Conservation (phyloP, 2,329 filamentous ascomycete genomes). For the Albifimbria verrucaria region DNA sequence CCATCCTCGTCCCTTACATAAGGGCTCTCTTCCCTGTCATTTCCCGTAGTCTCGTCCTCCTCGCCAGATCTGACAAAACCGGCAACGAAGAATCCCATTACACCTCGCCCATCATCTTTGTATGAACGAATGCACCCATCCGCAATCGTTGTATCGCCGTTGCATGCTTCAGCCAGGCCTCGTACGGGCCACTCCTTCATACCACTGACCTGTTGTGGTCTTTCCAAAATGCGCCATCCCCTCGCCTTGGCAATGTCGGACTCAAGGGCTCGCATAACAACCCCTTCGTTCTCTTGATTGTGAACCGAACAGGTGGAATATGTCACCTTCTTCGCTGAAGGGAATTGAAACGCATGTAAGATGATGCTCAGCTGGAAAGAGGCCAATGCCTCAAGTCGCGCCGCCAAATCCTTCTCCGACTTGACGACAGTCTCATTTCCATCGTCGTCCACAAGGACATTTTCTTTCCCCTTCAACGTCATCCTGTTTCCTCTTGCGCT, state of each 20-base stretch:
- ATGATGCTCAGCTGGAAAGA: conserved; percentile 80
- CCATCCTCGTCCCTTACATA: conserved; percentile 54
- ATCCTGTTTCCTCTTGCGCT: conserved; percentile 45
- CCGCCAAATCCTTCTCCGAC: conserved; percentile 54
- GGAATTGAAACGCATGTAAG: conserved; percentile 80
- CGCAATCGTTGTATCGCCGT: conserved; percentile 51
- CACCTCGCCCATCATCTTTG: conserved; percentile 75
- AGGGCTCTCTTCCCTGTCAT: conserved; percentile 38
- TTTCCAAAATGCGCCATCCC: conserved; percentile 74
- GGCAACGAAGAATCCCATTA: conserved; percentile 96
- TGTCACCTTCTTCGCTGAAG: conserved; percentile 69
- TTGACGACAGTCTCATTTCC: conserved; percentile 50
- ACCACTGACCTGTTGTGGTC: conserved; percentile 71
- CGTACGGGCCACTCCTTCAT: conserved; percentile 72
- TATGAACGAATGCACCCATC: conserved; percentile 80
- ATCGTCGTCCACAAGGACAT: conserved; percentile 53
- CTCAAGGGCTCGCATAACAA: conserved; percentile 68
- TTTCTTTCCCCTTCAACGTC: conserved; percentile 28
- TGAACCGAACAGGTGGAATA: conserved; percentile 95
- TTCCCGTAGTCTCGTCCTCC: conserved; percentile 3
- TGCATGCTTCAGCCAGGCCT: conserved; percentile 49
- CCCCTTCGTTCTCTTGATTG: conserved; percentile 81
- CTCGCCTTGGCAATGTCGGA: conserved; percentile 62
- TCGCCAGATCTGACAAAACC: conserved; percentile 58
- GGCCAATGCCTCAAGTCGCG: conserved; percentile 70